These are phyloP conservation scores for Phytophthora pistaciae DNA, from an alignment of 352 stramenopile species.

Conservation along the genomic window DNA sequence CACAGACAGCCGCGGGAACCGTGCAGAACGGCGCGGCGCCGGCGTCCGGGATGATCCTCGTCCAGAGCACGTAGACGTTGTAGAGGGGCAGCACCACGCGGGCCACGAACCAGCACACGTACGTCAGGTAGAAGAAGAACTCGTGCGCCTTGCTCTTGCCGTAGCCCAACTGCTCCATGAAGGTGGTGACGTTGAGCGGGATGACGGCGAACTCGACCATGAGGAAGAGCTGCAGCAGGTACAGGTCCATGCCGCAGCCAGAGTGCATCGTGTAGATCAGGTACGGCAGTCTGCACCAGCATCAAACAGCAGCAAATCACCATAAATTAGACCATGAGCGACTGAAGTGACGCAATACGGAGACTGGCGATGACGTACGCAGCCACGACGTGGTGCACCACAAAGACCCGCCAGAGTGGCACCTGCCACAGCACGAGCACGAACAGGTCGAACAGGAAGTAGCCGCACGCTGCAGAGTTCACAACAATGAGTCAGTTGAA, in stretches of 20 bases:
- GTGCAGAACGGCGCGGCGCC: constrained; percentile 62
- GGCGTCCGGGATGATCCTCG: constrained; percentile 64
- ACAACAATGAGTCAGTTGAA: background rate
- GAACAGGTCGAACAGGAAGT: constrained; percentile 87
- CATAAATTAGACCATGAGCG: too few species aligned
- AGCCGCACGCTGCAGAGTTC: constrained; percentile 65
- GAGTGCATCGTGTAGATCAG: constrained; percentile 85
- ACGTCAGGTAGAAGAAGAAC: constrained; percentile 80
- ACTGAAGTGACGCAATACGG: background rate
- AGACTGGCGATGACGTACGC: constrained; percentile 55
- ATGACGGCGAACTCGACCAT: constrained; percentile 88
- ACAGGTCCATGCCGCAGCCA: constrained; percentile 79
- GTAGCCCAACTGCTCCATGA: constrained; percentile 83
- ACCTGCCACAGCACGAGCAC: constrained; percentile 78
- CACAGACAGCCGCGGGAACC: constrained; percentile 71
- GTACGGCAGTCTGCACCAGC: constrained; percentile 67
- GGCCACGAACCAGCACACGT: constrained; percentile 81
- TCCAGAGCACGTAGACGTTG: constrained; percentile 84
- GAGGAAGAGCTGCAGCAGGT: constrained; percentile 83
- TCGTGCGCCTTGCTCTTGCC: constrained; percentile 65
- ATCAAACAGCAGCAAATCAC: background rate
- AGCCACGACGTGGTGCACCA: constrained; percentile 83
- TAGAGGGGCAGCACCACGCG: constrained; percentile 83
- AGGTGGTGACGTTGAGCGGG: constrained; percentile 83
- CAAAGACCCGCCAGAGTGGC: constrained; percentile 81